Evolutionary conservation across 306 rosid genomes (phyloP).

Genomic region (Corylus avellana): DNA sequence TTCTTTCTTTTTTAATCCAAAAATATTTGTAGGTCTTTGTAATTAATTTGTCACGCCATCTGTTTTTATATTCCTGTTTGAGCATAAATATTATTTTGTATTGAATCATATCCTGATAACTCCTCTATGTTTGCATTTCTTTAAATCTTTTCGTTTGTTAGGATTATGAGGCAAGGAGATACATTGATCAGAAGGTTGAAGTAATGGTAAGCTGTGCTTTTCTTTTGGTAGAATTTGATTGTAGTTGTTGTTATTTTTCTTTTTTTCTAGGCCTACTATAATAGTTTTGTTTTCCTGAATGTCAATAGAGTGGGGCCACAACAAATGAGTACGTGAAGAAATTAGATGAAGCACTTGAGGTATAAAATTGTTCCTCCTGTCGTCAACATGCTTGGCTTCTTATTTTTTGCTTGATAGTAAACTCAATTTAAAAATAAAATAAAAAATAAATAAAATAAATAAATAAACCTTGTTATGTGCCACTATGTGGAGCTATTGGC

Average conservation of each 20-base stretch:
- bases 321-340: constrained; percentile 71
- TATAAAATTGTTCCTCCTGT: constrained; percentile 27
- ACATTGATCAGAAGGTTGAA: constrained; percentile 85
- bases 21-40: neutral
- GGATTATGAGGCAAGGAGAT: constrained; percentile 85
- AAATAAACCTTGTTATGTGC: neutral
- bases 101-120: neutral
- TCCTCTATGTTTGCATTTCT: neutral
- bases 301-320: constrained; percentile 71
- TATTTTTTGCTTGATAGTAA: neutral
- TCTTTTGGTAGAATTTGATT: constrained; percentile 27
- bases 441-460: no score
- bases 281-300: constrained; percentile 13
- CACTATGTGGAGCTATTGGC: neutral
- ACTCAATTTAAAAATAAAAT: neutral
- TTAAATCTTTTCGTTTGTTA: constrained; percentile 21
- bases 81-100: neutral
- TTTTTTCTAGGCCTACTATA: constrained; percentile 1
- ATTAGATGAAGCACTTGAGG: constrained; percentile 85
- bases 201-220: constrained; percentile 55
- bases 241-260: constrained; percentile 6
- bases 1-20: neutral
- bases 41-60: neutral
- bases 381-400: neutral
- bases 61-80: neutral